phyloP scores from a whole-genome alignment of 164 flowering plant genomes.

The Macadamia integrifolia region DNA sequence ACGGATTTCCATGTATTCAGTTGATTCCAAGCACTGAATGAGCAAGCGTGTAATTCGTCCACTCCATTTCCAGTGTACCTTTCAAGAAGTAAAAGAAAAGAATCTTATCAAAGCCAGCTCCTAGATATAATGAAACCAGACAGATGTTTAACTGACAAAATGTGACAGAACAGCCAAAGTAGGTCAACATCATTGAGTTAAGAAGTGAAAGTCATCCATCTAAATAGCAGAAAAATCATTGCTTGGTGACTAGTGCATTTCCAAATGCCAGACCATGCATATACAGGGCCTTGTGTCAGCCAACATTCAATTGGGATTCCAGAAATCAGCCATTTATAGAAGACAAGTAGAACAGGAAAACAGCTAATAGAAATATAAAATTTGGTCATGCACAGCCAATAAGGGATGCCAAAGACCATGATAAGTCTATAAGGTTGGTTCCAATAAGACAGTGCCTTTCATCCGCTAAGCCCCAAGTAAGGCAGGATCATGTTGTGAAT shows the following conservation, averaged over 20 bases:
- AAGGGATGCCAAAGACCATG: too few relatives aligned
- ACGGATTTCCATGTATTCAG: conserved; percentile 95
- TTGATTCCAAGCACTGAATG: conserved; percentile 91
- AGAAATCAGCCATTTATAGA: too few relatives aligned
- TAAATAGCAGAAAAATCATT: neutral
- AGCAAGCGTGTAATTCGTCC: conserved; percentile 78
- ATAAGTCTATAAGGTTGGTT: too few relatives aligned
- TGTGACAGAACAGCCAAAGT: too few relatives aligned
- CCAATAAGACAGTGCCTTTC: too few relatives aligned
- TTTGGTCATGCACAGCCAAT: too few relatives aligned
- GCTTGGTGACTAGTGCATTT: neutral
- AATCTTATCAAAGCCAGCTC: too few relatives aligned
- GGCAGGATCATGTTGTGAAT: too few relatives aligned
- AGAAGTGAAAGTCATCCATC: neutral
- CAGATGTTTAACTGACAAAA: neutral
- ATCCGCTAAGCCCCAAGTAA: too few relatives aligned
- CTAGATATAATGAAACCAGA: neutral
- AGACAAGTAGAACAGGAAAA: too few relatives aligned
- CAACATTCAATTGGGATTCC: neutral
- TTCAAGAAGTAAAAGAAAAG: conserved; percentile 4
- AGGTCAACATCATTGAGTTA: neutral
- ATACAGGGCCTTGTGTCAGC: neutral
- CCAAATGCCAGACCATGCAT: neutral
- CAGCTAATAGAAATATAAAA: too few relatives aligned
- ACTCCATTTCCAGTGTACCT: conserved; percentile 99